phyloP scores from a whole-genome alignment of 2,329 filamentous ascomycete genomes.

The Hysterium pulicare region DNA sequence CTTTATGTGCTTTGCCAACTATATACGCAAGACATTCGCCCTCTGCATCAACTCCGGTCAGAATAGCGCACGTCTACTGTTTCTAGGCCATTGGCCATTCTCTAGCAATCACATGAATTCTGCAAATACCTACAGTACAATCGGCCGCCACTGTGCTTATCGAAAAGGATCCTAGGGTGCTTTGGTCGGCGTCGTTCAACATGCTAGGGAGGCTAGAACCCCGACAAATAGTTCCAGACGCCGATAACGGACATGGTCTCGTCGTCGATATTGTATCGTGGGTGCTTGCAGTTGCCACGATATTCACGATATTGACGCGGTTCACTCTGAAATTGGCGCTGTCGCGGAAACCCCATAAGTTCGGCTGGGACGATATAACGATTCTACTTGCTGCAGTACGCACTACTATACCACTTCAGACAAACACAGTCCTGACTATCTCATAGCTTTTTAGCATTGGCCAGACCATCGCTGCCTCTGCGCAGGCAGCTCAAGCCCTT shows the following conservation, averaged over 20 bases:
- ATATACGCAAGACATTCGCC: no score
- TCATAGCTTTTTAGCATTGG: slow-evolving; percentile 25
- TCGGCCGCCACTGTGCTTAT: not conserved
- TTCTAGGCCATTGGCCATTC: not conserved
- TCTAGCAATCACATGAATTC: not conserved
- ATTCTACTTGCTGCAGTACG: slow-evolving; percentile 25
- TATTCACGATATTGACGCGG: slow-evolving; percentile 20
- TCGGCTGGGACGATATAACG: slow-evolving; percentile 22
- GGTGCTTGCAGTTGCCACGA: slow-evolving; percentile 19
- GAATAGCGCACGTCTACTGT: not conserved
- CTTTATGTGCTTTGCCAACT: not conserved
- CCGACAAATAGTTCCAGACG: slow-evolving; percentile 10
- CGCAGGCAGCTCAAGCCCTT: slow-evolving; percentile 20
- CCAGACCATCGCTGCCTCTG: slow-evolving; percentile 23
- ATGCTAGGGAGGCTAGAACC: not conserved
- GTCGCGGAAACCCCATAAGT: slow-evolving; percentile 12
- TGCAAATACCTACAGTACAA: not conserved
- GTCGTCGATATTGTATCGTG: slow-evolving; percentile 25
- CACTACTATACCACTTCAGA: no score
- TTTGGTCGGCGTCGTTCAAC: no score
- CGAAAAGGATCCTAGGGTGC: not conserved
- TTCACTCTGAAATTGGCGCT: slow-evolving; percentile 25
- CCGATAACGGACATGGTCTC: slow-evolving; percentile 13
- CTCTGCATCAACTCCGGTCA: not conserved
- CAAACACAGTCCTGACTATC: not conserved